Evolutionary conservation across 768 basidiomycete genomes (phyloP), one percentile per base, ranked within the genome.

Genomic region (Piloderma croceum): DNA sequence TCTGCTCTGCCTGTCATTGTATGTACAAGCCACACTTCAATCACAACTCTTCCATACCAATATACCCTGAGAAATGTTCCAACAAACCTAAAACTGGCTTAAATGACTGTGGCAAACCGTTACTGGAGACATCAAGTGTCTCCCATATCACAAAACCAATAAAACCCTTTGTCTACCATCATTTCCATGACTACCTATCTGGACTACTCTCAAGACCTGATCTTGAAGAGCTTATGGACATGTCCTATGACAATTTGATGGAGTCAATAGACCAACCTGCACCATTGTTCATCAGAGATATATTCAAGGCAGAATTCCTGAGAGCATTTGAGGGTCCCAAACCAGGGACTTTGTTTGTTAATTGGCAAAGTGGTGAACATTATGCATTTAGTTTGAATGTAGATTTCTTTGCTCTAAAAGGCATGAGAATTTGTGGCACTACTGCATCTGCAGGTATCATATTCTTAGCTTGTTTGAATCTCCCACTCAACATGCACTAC

Each of bases 371-470:
- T 19, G 21, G 43, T 22, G 46, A 54, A 20, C 33, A 51, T 24
- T 37, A 52, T n/a, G 47, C 54, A 0, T 60, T 64, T 36, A 48
- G 50, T 1, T 43, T 65, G 1, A 49, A 60, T 13, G 22, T 65
- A 1, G 58, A 68, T 39, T 60, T 60, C 32, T 68, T 69, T 49
- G 62, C 65, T 33, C 49, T 63, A 0, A 41, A 65, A 21, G 53
- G 58, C 2, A 56, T 52, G 5, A 42, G 20, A 6, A 46, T 50
- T n/a, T 33, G 41, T 6, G 59, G 61, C 24, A 51, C 50, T 11
- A 49, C 41, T 12, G 43, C 49, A 1, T 68, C 63, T 0, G 45
- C 54, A 9, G 60, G 63, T 3, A 38, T 67, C 7, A 58, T 68
- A 6, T 59, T 58, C 2, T 46, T 62, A 24, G 52, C 54, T 11